These are phyloP conservation scores for Vaccinium macrocarpon DNA, from an alignment of 148 eudicot genomes.

Conservation along the genomic window DNA sequence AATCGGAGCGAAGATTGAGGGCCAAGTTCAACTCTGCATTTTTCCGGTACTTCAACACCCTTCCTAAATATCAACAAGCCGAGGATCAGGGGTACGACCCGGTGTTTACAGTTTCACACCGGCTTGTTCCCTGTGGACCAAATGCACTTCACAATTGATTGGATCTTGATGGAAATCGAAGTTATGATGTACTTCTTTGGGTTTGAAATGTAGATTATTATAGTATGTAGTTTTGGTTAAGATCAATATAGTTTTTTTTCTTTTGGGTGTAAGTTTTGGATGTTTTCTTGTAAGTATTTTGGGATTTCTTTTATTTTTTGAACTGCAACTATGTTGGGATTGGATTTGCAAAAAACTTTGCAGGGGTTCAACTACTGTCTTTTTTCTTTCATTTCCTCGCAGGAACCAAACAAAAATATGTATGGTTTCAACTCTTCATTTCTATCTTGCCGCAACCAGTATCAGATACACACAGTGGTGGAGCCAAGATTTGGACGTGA, in stretches of 20 bases:
- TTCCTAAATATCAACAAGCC: background rate
- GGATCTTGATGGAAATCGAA: background rate
- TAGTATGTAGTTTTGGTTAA: background rate
- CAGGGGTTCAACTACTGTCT: background rate
- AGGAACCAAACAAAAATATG: background rate
- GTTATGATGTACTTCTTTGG: background rate
- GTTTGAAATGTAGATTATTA: background rate
- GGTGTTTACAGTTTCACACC: constrained; percentile 10
- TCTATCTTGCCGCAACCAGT: too few species aligned
- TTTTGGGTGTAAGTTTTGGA: background rate
- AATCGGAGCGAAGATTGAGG: constrained; percentile 13
- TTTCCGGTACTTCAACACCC: background rate
- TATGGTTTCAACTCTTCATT: background rate
- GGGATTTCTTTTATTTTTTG: background rate
- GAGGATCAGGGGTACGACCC: background rate
- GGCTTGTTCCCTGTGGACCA: constrained; percentile 12
- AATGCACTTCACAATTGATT: constrained; percentile 19
- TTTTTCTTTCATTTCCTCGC: background rate
- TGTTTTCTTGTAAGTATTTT: too few species aligned
- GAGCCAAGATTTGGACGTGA: too few species aligned
- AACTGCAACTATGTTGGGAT: background rate
- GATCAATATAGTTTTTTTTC: background rate
- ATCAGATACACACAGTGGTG: background rate
- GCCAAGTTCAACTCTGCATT: constrained; percentile 17
- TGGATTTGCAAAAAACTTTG: background rate